These are phyloP conservation scores for Mucor piriformis DNA, from an alignment of 371 early-diverging fungal genomes.

Conservation along the genomic window DNA sequence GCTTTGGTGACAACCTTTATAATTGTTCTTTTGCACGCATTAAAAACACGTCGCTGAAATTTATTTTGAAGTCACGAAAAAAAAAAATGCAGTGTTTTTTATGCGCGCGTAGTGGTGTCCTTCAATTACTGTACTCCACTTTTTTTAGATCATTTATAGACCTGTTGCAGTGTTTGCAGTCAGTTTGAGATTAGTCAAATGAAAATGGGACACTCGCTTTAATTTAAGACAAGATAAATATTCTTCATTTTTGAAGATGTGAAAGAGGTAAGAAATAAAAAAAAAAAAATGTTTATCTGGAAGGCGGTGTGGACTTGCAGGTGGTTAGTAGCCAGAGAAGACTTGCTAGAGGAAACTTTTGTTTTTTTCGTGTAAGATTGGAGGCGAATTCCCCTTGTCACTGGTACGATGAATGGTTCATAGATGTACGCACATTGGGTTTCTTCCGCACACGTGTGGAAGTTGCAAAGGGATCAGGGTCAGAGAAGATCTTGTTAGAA, in stretches of 20 bases:
- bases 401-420: conserved; percentile 22
- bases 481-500: conserved; percentile 24
- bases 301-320: conserved; percentile 21
- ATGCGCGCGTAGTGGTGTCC: too few species aligned
- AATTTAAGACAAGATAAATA: neutral
- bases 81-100: too few species aligned
- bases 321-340: conserved; percentile 24
- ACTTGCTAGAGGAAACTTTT: conserved; percentile 18
- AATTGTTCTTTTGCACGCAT: too few species aligned
- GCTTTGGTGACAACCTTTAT: too few species aligned
- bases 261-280: conserved; percentile 15
- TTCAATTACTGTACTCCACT: too few species aligned
- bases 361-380: conserved; percentile 19
- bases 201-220: too few species aligned
- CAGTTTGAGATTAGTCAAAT: too few species aligned
- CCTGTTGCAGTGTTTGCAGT: too few species aligned
- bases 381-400: conserved; percentile 23
- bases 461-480: conserved; percentile 21
- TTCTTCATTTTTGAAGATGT: conserved; percentile 13
- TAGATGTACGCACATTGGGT: conserved; percentile 22
- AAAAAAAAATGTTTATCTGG: conserved; percentile 18
- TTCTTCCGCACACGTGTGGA: conserved; percentile 17
- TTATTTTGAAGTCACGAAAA: too few species aligned
- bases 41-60: too few species aligned
- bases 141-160: too few species aligned